Base-by-base conservation (phyloP, 2,329 filamentous ascomycete genomes). In the Calonectria pseudoturangicola region DNA sequence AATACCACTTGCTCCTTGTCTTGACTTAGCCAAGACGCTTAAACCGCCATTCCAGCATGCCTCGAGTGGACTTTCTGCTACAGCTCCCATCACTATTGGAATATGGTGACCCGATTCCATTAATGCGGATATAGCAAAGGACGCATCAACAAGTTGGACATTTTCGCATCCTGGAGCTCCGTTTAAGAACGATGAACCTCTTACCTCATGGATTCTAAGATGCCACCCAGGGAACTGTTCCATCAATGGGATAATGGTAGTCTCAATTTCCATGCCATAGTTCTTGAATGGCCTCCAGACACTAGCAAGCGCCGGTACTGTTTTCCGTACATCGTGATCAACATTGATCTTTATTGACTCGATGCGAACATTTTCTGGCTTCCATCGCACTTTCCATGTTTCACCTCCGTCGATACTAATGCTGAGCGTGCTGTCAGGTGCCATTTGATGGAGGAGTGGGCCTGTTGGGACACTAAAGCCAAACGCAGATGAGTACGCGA, bases 401-500 rank as follows among this genome's bases (percentile, higher is more conserved):
- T 82, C 77, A 2, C 73, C 75, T 1, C 72, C 76, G n/a, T 81
- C 81, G 2, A 73, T 30, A 30, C 75, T 82, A 0, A 81, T 18
- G 7, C 73, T 68, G 3, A 82, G 64, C 2, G 70, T 72, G 41
- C 70, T 82, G 56, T 82, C 80, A 0, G 79, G 80, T 1, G 80
- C 81, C 2, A 80, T 56, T 36, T 82, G 73, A 16, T 71, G 60
- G 7, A 74, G n/a, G 13, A 50, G 18, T 10, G 56, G 81, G 67
- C 84, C 85, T 0, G 79, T 80, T 0, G 84, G 84, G 1, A 86
- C 84, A 43, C 80, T 83, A 63, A 87, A 87, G 1, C 78, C 82
- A 65, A 87, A 87, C 0, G 84, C 73, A 1, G 86, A 87, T 0
- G 86, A 87, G 75, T 87, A 87, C 6, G 84, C 85, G 54, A 86